These are phyloP conservation scores for Lepidium didymum DNA, from an alignment of 345 rosid species.

Conservation along the genomic window DNA sequence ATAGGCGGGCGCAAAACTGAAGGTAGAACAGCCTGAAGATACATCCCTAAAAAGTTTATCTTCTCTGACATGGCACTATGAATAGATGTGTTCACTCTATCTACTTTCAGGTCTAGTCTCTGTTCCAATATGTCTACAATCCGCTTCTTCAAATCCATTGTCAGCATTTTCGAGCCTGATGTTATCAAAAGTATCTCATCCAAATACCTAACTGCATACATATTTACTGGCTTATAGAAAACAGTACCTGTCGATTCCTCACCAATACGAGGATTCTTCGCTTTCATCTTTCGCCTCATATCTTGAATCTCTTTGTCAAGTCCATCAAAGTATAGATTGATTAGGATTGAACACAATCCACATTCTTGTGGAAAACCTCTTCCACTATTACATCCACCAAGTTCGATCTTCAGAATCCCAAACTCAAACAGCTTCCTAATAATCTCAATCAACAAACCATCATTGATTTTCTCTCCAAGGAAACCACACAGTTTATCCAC, in stretches of 20 bases:
- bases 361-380: constrained; percentile 89
- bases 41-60: constrained; percentile 71
- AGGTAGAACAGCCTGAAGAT: constrained; percentile 85
- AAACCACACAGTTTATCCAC: constrained; percentile 45
- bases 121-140: constrained; percentile 49
- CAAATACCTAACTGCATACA: constrained; percentile 73
- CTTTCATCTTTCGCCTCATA: constrained; percentile 43
- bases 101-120: constrained; percentile 55
- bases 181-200: constrained; percentile 79
- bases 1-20: constrained; percentile 70
- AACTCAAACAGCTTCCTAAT: constrained; percentile 51
- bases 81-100: constrained; percentile 52
- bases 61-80: constrained; percentile 84
- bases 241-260: constrained; percentile 30
- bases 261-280: constrained; percentile 41
- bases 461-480: constrained; percentile 56
- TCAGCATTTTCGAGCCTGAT: constrained; percentile 66
- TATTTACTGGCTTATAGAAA: constrained; percentile 58
- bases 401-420: constrained; percentile 47
- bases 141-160: constrained; percentile 55
- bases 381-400: constrained; percentile 60
- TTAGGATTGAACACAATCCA: constrained; percentile 51
- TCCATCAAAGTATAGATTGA: constrained; percentile 70
- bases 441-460: constrained; percentile 42
- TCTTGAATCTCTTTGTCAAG: constrained; percentile 67